These are phyloP conservation scores for Aspergillus sclerotialis DNA, from an alignment of 2,329 filamentous ascomycete genomes.

Conservation along the genomic window DNA sequence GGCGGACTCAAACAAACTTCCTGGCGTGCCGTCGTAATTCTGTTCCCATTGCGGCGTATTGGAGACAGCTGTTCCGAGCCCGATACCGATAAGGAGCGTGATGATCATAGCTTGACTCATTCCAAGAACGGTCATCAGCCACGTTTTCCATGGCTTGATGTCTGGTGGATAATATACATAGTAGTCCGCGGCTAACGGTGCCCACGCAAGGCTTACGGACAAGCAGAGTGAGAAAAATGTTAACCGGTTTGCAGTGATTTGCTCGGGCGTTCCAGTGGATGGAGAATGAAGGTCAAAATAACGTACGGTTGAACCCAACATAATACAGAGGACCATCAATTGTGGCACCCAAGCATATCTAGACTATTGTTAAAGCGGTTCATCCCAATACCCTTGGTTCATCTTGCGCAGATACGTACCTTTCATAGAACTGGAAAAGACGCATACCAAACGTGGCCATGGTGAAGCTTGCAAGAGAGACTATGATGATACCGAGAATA, in stretches of 20 bases:
- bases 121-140: slow-evolving; percentile 44
- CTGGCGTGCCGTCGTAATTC: slow-evolving; percentile 15
- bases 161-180: slow-evolving; percentile 59
- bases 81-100: slow-evolving; percentile 55
- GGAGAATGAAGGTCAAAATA: slow-evolving; percentile 50
- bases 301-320: slow-evolving; percentile 55
- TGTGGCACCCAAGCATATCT: slow-evolving; percentile 60
- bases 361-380: slow-evolving; percentile 21
- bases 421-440: slow-evolving; percentile 62
- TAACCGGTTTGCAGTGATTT: slow-evolving; percentile 43
- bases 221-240: slow-evolving; percentile 64
- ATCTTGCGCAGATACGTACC: slow-evolving; percentile 29
- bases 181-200: slow-evolving; percentile 58
- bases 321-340: slow-evolving; percentile 52
- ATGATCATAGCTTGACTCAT: slow-evolving; percentile 55
- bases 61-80: slow-evolving; percentile 52
- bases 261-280: slow-evolving; percentile 46
- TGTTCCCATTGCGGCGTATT: slow-evolving; percentile 17
- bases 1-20: slow-evolving; percentile 32
- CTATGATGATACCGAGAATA: slow-evolving; percentile 58
- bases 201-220: slow-evolving; percentile 58
- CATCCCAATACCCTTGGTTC: slow-evolving; percentile 7
- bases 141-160: slow-evolving; percentile 49
- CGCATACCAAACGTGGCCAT: slow-evolving; percentile 63
- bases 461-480: slow-evolving; percentile 55